phyloP scores from a whole-genome alignment of 257 asterid genomes.

The Jacaranda mimosifolia region DNA sequence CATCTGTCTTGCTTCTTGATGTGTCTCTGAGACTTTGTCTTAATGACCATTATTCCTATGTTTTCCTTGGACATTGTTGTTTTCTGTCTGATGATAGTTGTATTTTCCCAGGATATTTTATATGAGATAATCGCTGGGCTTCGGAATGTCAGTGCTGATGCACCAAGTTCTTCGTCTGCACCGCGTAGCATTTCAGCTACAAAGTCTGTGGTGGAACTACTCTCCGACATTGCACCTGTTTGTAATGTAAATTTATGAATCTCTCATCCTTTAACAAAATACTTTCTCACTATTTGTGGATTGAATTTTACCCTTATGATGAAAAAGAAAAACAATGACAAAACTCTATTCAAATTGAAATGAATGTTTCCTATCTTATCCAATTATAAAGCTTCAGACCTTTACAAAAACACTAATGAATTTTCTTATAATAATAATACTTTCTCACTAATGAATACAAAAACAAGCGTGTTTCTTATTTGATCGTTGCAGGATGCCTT shows the following conservation, averaged over 20 bases:
- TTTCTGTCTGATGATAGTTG: conserved; percentile 32
- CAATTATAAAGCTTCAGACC: conserved; percentile 10
- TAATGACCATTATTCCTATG: not conserved
- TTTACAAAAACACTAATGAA: not conserved
- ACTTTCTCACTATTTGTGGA: not conserved
- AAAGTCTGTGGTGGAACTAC: conserved; percentile 75
- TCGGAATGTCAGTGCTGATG: conserved; percentile 69
- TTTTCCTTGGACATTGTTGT: conserved; percentile 12
- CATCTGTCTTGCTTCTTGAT: not conserved
- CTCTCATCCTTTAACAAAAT: conserved; percentile 1
- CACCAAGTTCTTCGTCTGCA: conserved; percentile 83
- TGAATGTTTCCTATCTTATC: not conserved
- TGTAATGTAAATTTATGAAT: conserved; percentile 49
- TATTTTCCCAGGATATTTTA: conserved; percentile 60
- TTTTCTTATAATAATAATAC: not conserved
- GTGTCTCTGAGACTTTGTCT: conserved; percentile 10
- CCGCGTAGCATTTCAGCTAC: conserved; percentile 67
- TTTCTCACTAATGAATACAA: conserved; percentile 10
- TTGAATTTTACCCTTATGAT: not conserved
- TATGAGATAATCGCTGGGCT: conserved; percentile 87
- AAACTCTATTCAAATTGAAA: not conserved
- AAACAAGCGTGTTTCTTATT: not conserved
- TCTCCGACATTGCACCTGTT: conserved; percentile 73
- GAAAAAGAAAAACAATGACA: not conserved
- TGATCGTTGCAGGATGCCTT: conserved; percentile 67